Evolutionary conservation across 2,329 filamentous ascomycete genomes (phyloP), one percentile per base, ranked within the genome.

Genomic region (Neofusicoccum cordaticola): DNA sequence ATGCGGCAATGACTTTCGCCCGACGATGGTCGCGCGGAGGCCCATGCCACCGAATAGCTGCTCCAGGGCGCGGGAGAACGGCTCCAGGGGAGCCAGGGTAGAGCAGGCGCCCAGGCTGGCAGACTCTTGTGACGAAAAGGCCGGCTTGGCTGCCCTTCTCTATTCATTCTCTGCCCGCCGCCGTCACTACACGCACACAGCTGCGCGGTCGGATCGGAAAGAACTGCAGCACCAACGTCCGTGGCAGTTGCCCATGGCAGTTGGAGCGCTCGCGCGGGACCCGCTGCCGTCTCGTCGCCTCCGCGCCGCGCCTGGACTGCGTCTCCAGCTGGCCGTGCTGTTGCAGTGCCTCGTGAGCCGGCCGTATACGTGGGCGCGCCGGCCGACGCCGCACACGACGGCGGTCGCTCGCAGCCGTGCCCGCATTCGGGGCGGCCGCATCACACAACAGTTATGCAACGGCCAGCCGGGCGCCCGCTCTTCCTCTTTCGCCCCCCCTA

Each of bases 41-140:
- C 39, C 51, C 51, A 56, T 56, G 51, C 51, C 51, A 15, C 51
- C 13, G 19, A 56, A 52, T 52, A 52, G 50, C 50, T 41, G 34
- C 35, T 22, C 37, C 50, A n/a, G 6, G 31, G 34, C 31, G 48
- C 48, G 48, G 48, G 48, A 51, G 48, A 51, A 35, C 19, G 22
- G 27, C 48, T 51, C 48, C 48, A 51, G 48, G 48, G 48, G 27
- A 4, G 45, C 45, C 17, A 11, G 17, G 13, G 8, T 11, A 15
- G 22, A 22, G 22, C 22, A 19, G 45, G 45, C 17, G 45, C 45
- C 45, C 45, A 48, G 45, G 13, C 45, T 48, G 45, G 5, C 45
- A 48, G 11, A 48, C 45, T 48, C 45, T 48, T 48, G 50, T 39
- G n/a, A 39, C 35, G 51, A 56, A 13, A 13, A 22, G n/a, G 35